A percentile compares a stretch with the other conserved stretches of the same genome.
Evolutionary conservation across 2,329 filamentous ascomycete species (phyloP).

Genomic region (Chalaropsis ovoidea): DNA sequence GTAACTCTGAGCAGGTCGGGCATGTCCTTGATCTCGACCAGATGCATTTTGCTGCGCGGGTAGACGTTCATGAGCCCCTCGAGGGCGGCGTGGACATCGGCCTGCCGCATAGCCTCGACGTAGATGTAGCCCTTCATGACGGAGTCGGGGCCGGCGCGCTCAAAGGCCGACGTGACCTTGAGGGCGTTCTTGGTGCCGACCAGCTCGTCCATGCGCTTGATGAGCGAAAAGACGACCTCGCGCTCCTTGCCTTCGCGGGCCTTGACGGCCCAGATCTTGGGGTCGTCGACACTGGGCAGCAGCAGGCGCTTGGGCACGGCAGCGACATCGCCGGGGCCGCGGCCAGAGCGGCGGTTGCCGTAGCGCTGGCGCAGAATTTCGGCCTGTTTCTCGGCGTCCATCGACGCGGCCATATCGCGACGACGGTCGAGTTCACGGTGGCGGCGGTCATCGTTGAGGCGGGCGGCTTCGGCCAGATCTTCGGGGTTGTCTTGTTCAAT

Average conservation of each 20-base stretch:
- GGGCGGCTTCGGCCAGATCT: constrained; percentile 70
- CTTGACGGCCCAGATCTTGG: constrained; percentile 86
- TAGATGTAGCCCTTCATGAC: constrained; percentile 93
- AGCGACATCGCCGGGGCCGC: constrained; percentile 56
- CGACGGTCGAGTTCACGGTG: constrained; percentile 90
- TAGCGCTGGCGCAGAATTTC: constrained; percentile 80
- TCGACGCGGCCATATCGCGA: constrained; percentile 73
- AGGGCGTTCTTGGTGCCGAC: constrained; percentile 67
- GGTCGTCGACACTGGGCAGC: constrained; percentile 87
- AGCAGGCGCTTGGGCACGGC: constrained; percentile 77
- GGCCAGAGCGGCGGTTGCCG: constrained; percentile 60
- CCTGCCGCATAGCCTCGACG: constrained; percentile 78
- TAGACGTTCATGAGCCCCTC: constrained; percentile 85
- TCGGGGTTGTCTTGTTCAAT: constrained; percentile 86
- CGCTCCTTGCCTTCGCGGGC: constrained; percentile 94
- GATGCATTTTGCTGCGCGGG: constrained; percentile 70
- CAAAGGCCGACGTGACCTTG: constrained; percentile 81
- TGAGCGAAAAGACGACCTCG: constrained; percentile 78
- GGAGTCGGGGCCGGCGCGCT: constrained; percentile 65
- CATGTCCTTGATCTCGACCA: constrained; percentile 95
- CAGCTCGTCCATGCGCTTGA: constrained; percentile 78
- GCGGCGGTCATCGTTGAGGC: constrained; percentile 77
- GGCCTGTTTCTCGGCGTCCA: constrained; percentile 90
- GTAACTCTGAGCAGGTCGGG: constrained; percentile 85
- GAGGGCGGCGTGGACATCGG: constrained; percentile 72